Evolutionary conservation across 306 rosid genomes (phyloP).

Genomic region (Quillaja saponaria): DNA sequence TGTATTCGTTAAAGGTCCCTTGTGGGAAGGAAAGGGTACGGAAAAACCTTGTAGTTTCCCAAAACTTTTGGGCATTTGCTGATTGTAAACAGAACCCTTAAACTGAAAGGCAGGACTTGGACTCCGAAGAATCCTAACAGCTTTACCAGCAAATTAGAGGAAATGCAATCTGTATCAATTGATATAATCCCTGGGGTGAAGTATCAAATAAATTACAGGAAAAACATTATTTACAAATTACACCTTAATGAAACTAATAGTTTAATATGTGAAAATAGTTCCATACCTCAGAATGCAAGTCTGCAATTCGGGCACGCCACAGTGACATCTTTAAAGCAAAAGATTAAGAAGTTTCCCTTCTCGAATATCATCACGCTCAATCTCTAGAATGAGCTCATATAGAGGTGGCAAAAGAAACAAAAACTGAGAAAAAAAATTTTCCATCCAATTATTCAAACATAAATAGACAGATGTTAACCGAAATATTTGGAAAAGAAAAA

Average conservation of each 20-base stretch:
- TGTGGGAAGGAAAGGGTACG: conserved; percentile 61
- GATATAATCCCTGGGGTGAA: too few species aligned
- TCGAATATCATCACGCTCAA: conserved; percentile 77
- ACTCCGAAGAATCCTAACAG: conserved; percentile 85
- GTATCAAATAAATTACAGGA: not conserved
- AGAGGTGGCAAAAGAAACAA: conserved; percentile 85
- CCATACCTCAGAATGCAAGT: conserved; percentile 86
- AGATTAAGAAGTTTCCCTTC: conserved; percentile 94
- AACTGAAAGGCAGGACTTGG: conserved; percentile 77
- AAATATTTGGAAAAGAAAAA: not conserved
- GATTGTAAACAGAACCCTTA: conserved; percentile 53
- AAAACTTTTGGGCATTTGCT: conserved; percentile 65
- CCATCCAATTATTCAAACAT: not conserved
- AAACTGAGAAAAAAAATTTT: conserved; percentile 47
- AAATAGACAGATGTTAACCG: not conserved
- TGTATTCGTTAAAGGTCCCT: conserved; percentile 52
- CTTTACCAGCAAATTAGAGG: conserved; percentile 77
- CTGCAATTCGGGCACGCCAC: conserved; percentile 98
- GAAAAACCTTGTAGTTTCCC: conserved; percentile 66
- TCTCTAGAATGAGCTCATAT: conserved; percentile 73
- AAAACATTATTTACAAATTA: conserved; percentile 7
- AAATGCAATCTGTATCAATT: too few species aligned
- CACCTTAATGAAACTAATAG: conserved; percentile 1
- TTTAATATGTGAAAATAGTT: not conserved
- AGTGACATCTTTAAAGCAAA: conserved; percentile 80